Evolutionary conservation across 2,329 filamentous ascomycete species (phyloP).

Genomic region (Verticillium longisporum): DNA sequence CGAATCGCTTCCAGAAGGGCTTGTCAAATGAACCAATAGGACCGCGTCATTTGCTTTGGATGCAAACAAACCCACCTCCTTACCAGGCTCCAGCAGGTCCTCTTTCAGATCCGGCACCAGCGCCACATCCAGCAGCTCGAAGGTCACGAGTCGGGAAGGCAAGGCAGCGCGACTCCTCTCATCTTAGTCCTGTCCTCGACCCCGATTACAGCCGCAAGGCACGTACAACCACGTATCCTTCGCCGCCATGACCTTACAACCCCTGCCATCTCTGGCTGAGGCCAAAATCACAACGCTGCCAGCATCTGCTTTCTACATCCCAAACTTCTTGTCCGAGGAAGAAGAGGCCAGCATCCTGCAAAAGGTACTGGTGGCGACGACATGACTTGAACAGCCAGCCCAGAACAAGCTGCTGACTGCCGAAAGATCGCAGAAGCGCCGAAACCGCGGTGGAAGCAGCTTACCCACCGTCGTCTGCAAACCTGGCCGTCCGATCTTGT

Average conservation of each 20-base stretch:
- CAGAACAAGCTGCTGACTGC: conserved; percentile 23
- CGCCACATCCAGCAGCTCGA: background rate
- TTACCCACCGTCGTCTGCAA: conserved; percentile 85
- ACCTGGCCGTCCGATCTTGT: conserved; percentile 83
- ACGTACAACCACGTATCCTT: background rate
- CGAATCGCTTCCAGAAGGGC: background rate
- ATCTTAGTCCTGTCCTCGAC: too few species aligned
- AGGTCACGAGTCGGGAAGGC: too few species aligned
- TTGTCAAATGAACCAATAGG: background rate
- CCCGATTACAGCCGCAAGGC: background rate
- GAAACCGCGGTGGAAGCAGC: conserved; percentile 75
- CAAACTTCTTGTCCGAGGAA: conserved; percentile 70
- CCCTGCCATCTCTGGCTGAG: conserved; percentile 44
- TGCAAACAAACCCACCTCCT: background rate
- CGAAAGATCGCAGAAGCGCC: conserved; percentile 57
- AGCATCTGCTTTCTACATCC: conserved; percentile 70
- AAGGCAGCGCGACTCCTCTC: background rate
- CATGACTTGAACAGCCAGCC: background rate
- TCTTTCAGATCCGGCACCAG: background rate
- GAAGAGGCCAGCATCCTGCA: conserved; percentile 67
- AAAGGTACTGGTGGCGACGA: conserved; percentile 44
- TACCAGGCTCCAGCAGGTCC: background rate
- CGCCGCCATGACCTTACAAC: conserved; percentile 5
- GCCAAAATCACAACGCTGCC: conserved; percentile 51
- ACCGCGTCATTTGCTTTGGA: background rate